Base-by-base conservation (phyloP, 805 yeast species). In the Torulaspora franciscae region DNA sequence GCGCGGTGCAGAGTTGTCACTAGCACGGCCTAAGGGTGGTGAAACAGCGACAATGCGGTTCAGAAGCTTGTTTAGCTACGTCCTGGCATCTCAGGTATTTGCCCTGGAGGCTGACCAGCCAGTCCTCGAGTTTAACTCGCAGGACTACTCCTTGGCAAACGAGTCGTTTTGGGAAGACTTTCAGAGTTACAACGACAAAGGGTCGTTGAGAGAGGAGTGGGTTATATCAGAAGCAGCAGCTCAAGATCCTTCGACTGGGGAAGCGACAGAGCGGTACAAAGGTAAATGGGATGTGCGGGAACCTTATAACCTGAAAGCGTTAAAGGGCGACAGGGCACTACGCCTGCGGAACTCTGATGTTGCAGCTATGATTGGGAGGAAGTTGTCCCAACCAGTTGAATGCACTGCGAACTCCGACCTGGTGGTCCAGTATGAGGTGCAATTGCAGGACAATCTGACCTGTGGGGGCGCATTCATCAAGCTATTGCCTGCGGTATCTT, bases 381-480 rank as follows among this genome's bases (percentile, higher is more conserved):
- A 71, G 49, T 72, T 90, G 44, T 77, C 77, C 14, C 46, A 64
- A 23, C 75, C 81, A 2, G 73, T 89, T 46, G 75, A 76, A 60
- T 13, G 48, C 13, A 83, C 81, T 64, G 75, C 70, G 8, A 74
- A 73, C 53, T 71, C 79, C 46, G 80, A 87, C 11, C 70, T 90
- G 50, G 96, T 90, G 7, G 68, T 88, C 33, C 97, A 90, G 67
- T 90, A 87, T 65, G 97, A 90, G 66, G 85, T 87, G 44, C 89
- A 89, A 68, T 67, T 82, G 33, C 96, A 90, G 68, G 72, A 83
- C 32, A 86, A 85, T 7, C 69, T 88, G 45, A 72, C 72, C 36
- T 90, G 97, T 67, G 95, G 95, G 39, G 97, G 97, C 44, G 91
- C 95, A 1, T 90, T 89, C 67, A 64, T 90, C 53, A 90, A 90